phyloP scores from a whole-genome alignment of 1,139 yeast species.

The Saccharomycopsis hybrid region DNA sequence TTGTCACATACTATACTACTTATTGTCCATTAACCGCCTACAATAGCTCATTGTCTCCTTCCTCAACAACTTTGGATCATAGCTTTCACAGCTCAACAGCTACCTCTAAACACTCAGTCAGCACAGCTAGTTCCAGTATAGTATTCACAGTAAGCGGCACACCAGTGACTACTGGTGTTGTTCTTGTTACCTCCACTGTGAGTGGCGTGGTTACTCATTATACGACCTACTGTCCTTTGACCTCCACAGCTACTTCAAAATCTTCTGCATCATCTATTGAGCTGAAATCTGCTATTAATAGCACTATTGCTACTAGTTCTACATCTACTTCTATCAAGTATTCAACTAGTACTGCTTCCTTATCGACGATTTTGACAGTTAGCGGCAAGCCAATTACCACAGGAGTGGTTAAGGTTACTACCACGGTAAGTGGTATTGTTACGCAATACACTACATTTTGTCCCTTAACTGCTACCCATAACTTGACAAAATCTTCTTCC shows the following conservation, averaged over 20 bases:
- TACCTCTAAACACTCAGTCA: not conserved
- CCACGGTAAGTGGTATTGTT: constrained; percentile 26
- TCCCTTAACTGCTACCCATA: constrained; percentile 30
- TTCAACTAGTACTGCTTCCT: too few relatives aligned
- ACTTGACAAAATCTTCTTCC: too few relatives aligned
- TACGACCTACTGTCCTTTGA: constrained; percentile 37
- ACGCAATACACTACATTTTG: constrained; percentile 34
- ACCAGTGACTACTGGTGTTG: constrained; percentile 16
- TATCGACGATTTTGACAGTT: too few relatives aligned
- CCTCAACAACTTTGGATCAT: too few relatives aligned
- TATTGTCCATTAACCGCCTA: constrained; percentile 17
- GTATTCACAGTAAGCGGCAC: constrained; percentile 21
- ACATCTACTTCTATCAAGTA: too few relatives aligned
- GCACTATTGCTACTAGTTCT: too few relatives aligned
- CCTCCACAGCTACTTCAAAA: constrained; percentile 13
- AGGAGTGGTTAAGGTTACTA: constrained; percentile 22
- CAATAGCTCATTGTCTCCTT: constrained; percentile 4
- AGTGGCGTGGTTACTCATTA: constrained; percentile 39
- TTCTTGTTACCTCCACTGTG: constrained; percentile 36
- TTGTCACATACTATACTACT: constrained; percentile 16
- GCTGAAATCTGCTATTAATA: too few relatives aligned
- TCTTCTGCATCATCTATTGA: constrained; percentile 3
- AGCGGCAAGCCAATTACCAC: constrained; percentile 11
- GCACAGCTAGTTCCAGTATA: constrained; percentile 22
- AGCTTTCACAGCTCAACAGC: not conserved